phyloP scores from a whole-genome alignment of 1,284 basidiomycete genomes.

The Abortiporus biennis region DNA sequence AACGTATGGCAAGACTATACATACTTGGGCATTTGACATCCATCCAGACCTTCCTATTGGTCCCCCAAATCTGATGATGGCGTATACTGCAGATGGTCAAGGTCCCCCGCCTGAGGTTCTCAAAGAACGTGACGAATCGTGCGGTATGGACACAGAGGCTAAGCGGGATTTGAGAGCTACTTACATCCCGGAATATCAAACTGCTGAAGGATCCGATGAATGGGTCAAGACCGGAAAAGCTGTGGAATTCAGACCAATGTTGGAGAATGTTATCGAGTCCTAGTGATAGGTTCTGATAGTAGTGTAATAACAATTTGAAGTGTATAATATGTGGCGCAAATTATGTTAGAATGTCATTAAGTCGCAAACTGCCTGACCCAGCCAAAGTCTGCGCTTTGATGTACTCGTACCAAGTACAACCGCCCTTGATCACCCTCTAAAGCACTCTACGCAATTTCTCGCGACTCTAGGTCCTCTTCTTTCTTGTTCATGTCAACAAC shows the following conservation, averaged over 20 bases:
- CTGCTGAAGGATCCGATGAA: constrained; percentile 29
- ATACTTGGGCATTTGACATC: constrained; percentile 40
- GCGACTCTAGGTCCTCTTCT: no score
- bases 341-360: no score
- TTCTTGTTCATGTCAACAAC: constrained; percentile 29
- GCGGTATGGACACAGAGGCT: constrained; percentile 28
- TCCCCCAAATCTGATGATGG: constrained; percentile 41
- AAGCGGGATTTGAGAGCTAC: constrained; percentile 29
- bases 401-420: no score
- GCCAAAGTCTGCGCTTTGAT: no score
- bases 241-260: constrained; percentile 19
- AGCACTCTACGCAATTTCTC: no score
- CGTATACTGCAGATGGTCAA: constrained; percentile 33
- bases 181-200: constrained; percentile 35
- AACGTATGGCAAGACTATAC: constrained; percentile 48
- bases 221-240: constrained; percentile 30
- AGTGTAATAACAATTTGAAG: no score
- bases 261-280: constrained; percentile 15
- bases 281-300: no score
- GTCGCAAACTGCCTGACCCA: no score
- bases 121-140: constrained; percentile 28
- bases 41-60: constrained; percentile 42
- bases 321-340: no score
- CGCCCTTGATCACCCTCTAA: no score
- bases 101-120: constrained; percentile 27